These are phyloP conservation scores for Nymphaea colorata DNA, from an alignment of 164 flowering plant genomes.

Conservation along the genomic window DNA sequence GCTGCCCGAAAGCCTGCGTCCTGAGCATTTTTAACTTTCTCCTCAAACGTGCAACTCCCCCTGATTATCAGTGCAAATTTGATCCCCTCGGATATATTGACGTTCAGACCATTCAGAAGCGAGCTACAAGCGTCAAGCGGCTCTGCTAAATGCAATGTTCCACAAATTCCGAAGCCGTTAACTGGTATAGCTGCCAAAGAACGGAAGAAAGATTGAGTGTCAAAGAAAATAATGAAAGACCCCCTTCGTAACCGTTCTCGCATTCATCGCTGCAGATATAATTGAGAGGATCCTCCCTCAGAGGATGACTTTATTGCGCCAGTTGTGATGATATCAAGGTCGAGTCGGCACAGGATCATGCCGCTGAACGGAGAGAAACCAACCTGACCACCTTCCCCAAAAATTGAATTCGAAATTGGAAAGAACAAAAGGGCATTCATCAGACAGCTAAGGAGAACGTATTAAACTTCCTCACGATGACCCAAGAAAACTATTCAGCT, in stretches of 20 bases:
- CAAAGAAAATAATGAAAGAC: neutral
- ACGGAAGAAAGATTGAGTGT: neutral
- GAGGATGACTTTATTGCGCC: too few species aligned
- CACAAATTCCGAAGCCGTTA: conserved; percentile 30
- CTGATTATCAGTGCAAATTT: conserved; percentile 39
- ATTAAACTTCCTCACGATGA: too few species aligned
- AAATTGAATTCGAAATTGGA: neutral
- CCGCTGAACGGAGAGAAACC: neutral
- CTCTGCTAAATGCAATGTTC: conserved; percentile 35
- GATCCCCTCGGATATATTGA: neutral
- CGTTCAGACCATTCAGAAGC: conserved; percentile 9
- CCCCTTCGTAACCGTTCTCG: neutral
- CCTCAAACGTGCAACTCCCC: conserved; percentile 43
- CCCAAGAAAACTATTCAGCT: too few species aligned
- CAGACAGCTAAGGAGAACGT: too few species aligned
- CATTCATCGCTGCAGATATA: neutral
- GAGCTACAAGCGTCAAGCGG: conserved; percentile 42
- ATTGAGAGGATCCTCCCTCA: neutral
- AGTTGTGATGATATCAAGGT: neutral
- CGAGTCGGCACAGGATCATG: neutral
- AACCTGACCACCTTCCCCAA: neutral
- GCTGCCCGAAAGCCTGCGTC: conserved; percentile 38
- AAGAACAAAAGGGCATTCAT: too few species aligned
- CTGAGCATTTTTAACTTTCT: conserved; percentile 42
- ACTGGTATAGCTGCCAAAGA: conserved; percentile 23